A percentile compares a stretch with the other conserved stretches of the same genome.
phyloP scores from a whole-genome alignment of 2,329 filamentous ascomycete species.

The Aaosphaeria arxii region DNA sequence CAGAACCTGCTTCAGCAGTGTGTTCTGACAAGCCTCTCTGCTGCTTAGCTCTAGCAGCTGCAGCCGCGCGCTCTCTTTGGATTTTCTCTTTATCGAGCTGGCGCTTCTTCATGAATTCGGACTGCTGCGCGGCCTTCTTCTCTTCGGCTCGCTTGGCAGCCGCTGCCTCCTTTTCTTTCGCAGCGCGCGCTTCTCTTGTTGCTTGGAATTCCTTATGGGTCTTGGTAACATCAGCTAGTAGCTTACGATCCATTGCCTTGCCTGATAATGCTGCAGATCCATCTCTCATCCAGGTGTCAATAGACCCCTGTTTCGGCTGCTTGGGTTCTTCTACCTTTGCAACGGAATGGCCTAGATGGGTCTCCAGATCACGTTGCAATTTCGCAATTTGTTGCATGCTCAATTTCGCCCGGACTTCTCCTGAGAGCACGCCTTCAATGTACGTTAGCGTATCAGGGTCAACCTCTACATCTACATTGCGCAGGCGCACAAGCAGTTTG shows the following conservation, averaged over 20 bases:
- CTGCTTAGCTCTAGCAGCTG: constrained; percentile 67
- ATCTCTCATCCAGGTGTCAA: constrained; percentile 41
- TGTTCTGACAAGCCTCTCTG: constrained; percentile 48
- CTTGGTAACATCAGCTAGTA: constrained; percentile 24
- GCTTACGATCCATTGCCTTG: constrained; percentile 25
- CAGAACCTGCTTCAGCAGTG: constrained; percentile 75
- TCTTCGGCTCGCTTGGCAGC: constrained; percentile 24
- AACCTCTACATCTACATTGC: constrained; percentile 71
- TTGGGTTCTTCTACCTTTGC: constrained; percentile 29
- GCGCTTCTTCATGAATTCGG: constrained; percentile 69
- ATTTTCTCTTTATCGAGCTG: constrained; percentile 73
- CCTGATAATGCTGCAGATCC: constrained; percentile 14
- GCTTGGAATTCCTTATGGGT: constrained; percentile 23
- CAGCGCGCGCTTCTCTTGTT: constrained; percentile 11
- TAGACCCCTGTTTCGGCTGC: constrained; percentile 37
- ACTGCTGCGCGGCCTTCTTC: constrained; percentile 22
- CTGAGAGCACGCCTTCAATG: constrained; percentile 65
- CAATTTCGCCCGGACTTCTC: constrained; percentile 72
- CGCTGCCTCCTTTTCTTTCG: constrained; percentile 15
- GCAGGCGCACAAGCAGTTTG: constrained; percentile 80
- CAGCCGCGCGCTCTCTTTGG: constrained; percentile 67
- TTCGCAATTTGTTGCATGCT: constrained; percentile 81
- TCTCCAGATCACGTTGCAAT: constrained; percentile 62
- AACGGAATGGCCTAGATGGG: constrained; percentile 41
- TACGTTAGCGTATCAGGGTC: constrained; percentile 57